These are phyloP conservation scores for Calocera cornea DNA, from an alignment of 768 basidiomycete genomes.

Conservation along the genomic window DNA sequence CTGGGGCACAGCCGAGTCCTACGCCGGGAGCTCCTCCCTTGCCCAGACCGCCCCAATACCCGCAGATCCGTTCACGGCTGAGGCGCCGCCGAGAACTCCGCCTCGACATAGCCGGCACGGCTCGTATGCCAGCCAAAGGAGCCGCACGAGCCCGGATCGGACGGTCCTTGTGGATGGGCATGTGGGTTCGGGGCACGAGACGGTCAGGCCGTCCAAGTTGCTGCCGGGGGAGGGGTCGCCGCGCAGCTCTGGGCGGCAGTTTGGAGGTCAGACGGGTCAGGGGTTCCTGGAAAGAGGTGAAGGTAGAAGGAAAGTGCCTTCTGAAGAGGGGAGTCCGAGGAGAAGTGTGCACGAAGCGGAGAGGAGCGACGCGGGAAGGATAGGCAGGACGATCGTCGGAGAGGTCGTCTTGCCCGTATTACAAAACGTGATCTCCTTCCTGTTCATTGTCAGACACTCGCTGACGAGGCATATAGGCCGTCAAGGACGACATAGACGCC, in stretches of 20 bases:
- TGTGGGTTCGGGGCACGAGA: constrained; percentile 21
- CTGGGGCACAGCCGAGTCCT: neutral
- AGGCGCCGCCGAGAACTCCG: too few relatives aligned
- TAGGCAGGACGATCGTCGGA: constrained; percentile 46
- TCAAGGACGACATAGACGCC: constrained; percentile 58
- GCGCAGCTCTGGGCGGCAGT: too few relatives aligned
- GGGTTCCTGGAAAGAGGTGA: too few relatives aligned
- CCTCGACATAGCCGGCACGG: too few relatives aligned
- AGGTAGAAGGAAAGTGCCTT: too few relatives aligned
- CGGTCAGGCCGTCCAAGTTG: neutral
- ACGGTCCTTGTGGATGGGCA: too few relatives aligned
- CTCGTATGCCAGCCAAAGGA: too few relatives aligned
- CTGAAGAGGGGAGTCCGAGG: neutral
- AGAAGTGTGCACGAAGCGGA: neutral
- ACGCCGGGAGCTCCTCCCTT: constrained; percentile 9
- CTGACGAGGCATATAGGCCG: constrained; percentile 9
- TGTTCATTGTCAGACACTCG: constrained; percentile 1
- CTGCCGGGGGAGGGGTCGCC: too few relatives aligned
- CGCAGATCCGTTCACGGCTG: too few relatives aligned
- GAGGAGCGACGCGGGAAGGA: constrained; percentile 11
- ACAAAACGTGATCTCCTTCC: constrained; percentile 40
- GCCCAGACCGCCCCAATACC: constrained; percentile 25
- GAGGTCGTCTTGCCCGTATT: constrained; percentile 74
- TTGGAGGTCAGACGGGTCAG: too few relatives aligned
- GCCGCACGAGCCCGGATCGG: constrained; percentile 36